These are phyloP conservation scores for Aspergillus aculeatus DNA, from an alignment of 2,329 filamentous ascomycete species.

Conservation along the genomic window DNA sequence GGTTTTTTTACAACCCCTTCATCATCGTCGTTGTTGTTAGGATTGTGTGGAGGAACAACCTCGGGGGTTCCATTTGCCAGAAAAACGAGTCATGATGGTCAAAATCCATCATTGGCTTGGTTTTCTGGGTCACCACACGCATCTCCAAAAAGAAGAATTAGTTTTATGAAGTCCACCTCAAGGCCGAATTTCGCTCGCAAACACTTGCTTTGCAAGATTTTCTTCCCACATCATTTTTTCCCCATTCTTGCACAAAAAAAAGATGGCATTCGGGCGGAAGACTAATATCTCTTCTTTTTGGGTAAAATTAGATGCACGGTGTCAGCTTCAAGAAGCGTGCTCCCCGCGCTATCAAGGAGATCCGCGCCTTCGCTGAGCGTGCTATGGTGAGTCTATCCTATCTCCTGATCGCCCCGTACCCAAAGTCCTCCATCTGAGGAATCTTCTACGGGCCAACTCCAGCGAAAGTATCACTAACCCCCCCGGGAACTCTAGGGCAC, in stretches of 20 bases:
- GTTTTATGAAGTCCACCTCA: conserved; percentile 71
- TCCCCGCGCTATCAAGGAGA: conserved; percentile 98
- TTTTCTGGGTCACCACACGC: not conserved
- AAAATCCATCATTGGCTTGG: too few relatives aligned
- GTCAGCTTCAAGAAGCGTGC: conserved; percentile 99
- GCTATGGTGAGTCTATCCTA: conserved; percentile 77
- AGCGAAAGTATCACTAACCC: too few relatives aligned
- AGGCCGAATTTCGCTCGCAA: conserved; percentile 38
- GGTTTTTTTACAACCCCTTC: too few relatives aligned
- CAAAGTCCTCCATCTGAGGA: too few relatives aligned
- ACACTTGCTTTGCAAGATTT: not conserved
- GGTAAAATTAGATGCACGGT: conserved; percentile 75
- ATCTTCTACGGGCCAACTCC: too few relatives aligned
- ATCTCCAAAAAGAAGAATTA: conserved; percentile 49
- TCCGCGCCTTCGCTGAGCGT: conserved; percentile 87
- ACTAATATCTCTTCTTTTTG: conserved; percentile 56
- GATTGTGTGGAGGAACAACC: conserved; percentile 14
- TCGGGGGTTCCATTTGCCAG: conserved; percentile 9
- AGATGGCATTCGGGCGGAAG: conserved; percentile 62
- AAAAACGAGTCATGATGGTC: conserved; percentile 10
- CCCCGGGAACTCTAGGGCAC: conserved; percentile 66
- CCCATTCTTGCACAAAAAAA: conserved; percentile 12
- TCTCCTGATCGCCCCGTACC: too few relatives aligned
- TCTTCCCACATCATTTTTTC: conserved; percentile 15
- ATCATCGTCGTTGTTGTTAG: not conserved